Evolutionary conservation across 108 stramenopile species (phyloP), one percentile per base, ranked within the genome.

Genomic region (Tribonema minus): DNA sequence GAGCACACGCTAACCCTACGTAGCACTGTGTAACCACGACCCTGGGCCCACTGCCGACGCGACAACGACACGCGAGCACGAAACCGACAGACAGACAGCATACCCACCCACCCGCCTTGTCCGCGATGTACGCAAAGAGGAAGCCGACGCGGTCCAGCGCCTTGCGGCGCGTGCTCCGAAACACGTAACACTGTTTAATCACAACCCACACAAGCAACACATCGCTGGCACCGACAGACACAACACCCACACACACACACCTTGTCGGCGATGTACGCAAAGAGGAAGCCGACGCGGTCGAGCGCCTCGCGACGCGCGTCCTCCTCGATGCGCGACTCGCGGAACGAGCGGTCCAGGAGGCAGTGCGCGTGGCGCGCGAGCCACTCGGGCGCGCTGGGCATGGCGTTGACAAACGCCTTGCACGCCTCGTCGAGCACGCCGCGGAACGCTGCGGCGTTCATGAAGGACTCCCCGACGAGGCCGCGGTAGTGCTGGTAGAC

Each of bases 281-380:
- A 79, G 59, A 79, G 77, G 68, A 79, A 69, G 35, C 58, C 68
- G n/a, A 70, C 67, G 68, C 68, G 58, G 61, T 70, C 77, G 32
- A 79, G 77, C 39, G 77, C 68, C 37, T 60, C 61, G 27, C 70
- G 72, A 38, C 72, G 62, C 32, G 62, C 32, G 23, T 65, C 72
- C 41, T 74, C 72, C 38, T 64, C 77, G 7, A 79, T 33, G 39
- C 60, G 60, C 7, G 67, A 59, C 46, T 41, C 67, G 40, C 65
- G 61, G 20, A 61, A 72, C 7, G 66, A 28, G 68, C 58, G 67
- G 62, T 79, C 77, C 32, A 79, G 62, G 6, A 79, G 41, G 54
- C 67, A 70, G 77, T 79, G 77, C 25, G 77, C 68, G 68, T 79
- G 68, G 3, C 67, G 67, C 37, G 77, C 77, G 38, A 79, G 61